Evolutionary conservation across 805 yeast species (phyloP).

Genomic region (Saccharomyces mikatae): DNA sequence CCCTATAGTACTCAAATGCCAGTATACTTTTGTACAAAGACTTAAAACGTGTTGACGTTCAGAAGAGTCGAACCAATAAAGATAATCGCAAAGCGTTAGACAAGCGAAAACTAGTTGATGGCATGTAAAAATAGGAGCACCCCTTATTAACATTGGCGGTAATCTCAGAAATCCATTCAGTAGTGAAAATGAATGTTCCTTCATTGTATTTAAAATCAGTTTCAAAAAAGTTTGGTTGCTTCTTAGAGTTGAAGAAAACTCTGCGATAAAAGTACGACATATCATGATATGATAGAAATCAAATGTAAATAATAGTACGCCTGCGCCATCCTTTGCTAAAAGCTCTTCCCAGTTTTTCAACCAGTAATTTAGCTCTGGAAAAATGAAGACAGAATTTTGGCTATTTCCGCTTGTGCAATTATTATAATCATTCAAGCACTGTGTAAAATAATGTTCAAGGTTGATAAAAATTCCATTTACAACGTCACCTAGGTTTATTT

Average conservation of each 20-base stretch:
- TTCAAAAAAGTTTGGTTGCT: conserved; percentile 20
- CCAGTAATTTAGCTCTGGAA: conserved; percentile 41
- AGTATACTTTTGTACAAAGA: conserved; percentile 45
- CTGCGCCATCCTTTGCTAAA: conserved; percentile 41
- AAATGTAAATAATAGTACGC: conserved; percentile 40
- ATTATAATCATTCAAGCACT: conserved; percentile 3
- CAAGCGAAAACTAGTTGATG: conserved; percentile 50
- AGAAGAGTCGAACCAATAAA: conserved; percentile 33
- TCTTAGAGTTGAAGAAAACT: conserved; percentile 22
- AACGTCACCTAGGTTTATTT: conserved; percentile 36
- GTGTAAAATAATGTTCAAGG: conserved; percentile 20
- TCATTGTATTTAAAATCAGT: conserved; percentile 35
- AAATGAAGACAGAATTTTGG: conserved; percentile 10
- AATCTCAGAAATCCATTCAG: conserved; percentile 38
- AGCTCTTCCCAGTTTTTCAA: conserved; percentile 37
- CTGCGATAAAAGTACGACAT: conserved; percentile 29
- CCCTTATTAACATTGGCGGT: conserved; percentile 41
- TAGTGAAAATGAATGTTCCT: conserved; percentile 38
- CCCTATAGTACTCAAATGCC: conserved; percentile 52
- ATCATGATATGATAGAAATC: conserved; percentile 42
- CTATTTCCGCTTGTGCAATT: neutral
- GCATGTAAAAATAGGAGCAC: conserved; percentile 46
- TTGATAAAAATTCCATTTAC: conserved; percentile 24
- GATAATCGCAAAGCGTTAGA: conserved; percentile 42
- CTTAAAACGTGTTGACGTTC: conserved; percentile 37